Conservation (phyloP, 805 yeast species). For the Barnettozyma sp. region DNA sequence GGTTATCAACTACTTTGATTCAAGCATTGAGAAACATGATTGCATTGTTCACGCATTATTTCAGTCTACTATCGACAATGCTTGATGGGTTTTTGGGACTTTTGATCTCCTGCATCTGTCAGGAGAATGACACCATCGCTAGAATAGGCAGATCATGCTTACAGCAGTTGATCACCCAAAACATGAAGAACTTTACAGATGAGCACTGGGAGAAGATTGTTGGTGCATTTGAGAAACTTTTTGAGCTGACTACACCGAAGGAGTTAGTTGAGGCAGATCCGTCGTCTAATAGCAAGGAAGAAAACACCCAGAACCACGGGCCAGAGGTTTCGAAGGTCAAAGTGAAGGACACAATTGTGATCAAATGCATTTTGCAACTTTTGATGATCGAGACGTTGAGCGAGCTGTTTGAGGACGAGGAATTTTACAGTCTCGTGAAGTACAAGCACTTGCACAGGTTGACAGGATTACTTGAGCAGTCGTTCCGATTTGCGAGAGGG, state of each 20-base stretch:
- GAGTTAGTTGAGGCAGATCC: constrained; percentile 63
- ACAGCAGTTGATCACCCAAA: constrained; percentile 70
- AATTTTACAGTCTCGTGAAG: constrained; percentile 65
- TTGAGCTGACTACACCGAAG: constrained; percentile 76
- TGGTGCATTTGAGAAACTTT: constrained; percentile 57
- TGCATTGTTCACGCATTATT: constrained; percentile 74
- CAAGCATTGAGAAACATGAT: constrained; percentile 91
- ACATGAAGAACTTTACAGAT: constrained; percentile 53
- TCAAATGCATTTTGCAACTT: constrained; percentile 85
- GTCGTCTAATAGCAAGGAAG: constrained; percentile 18
- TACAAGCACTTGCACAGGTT: constrained; percentile 53
- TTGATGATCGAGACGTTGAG: constrained; percentile 80
- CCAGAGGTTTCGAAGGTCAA: constrained; percentile 34
- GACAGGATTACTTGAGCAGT: constrained; percentile 51
- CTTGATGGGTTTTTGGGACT: constrained; percentile 74
- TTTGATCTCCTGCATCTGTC: constrained; percentile 84
- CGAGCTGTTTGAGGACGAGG: constrained; percentile 68
- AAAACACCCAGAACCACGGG: no score
- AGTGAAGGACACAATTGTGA: constrained; percentile 71
- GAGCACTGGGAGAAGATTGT: constrained; percentile 73
- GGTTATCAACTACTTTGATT: constrained; percentile 94
- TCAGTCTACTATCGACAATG: constrained; percentile 65
- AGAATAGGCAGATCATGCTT: constrained; percentile 90
- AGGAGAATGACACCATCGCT: constrained; percentile 94
- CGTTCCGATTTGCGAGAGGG: constrained; percentile 76